Percentiles rank a stretch among this genome's conserved stretches.
phyloP scores from a whole-genome alignment of 768 basidiomycete genomes.

The Stropharia rugosoannulata region DNA sequence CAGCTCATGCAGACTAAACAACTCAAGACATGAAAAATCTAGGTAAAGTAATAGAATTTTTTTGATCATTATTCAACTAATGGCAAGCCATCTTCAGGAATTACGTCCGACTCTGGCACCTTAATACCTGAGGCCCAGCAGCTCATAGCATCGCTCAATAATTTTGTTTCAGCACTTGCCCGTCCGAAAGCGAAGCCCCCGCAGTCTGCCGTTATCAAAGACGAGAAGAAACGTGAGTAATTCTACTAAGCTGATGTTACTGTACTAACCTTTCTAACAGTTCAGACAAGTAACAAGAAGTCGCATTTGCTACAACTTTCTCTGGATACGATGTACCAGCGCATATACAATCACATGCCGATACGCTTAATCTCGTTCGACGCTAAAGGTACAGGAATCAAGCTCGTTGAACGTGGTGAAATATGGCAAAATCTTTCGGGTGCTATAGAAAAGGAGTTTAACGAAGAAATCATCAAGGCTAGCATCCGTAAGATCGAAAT shows the following conservation, averaged over 20 bases:
- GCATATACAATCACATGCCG: not conserved
- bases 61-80: too few relatives aligned
- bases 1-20: too few relatives aligned
- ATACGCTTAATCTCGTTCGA: slow-evolving; percentile 1
- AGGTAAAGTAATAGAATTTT: too few relatives aligned
- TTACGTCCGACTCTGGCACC: not conserved
- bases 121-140: not conserved
- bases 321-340: not conserved
- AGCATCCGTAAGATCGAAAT: not conserved
- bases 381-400: not conserved
- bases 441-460: not conserved
- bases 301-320: not conserved
- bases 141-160: not conserved
- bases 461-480: not conserved
- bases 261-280: not conserved
- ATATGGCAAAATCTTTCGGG: not conserved
- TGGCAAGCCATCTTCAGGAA: not conserved
- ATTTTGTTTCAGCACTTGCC: not conserved
- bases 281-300: not conserved
- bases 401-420: slow-evolving; percentile 3
- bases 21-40: too few relatives aligned
- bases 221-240: not conserved
- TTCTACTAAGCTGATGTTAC: too few relatives aligned
- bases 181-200: not conserved
- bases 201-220: too few relatives aligned